phyloP scores from a whole-genome alignment of 2,329 filamentous ascomycete species.

The Mycosphaerella sp. region DNA sequence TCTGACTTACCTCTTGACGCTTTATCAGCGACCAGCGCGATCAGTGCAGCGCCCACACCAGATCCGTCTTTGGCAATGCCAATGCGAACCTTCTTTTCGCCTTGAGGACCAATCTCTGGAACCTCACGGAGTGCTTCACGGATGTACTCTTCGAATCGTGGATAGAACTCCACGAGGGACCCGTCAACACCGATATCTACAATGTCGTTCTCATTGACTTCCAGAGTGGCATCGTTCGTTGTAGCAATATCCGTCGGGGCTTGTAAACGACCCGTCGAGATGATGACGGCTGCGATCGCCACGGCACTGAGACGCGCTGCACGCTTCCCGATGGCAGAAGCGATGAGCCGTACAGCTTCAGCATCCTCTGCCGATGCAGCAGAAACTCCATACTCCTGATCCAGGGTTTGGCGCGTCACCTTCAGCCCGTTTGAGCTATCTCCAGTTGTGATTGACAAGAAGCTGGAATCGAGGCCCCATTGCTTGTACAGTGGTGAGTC shows the following conservation, averaged over 20 bases:
- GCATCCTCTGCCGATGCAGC: conserved; percentile 77
- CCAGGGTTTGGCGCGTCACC: conserved; percentile 69
- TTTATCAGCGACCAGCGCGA: conserved; percentile 78
- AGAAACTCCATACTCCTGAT: conserved; percentile 68
- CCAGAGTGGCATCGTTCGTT: conserved; percentile 25
- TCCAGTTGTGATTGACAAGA: conserved; percentile 79
- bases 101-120: conserved; percentile 67
- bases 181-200: conserved; percentile 94
- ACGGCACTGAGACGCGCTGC: conserved; percentile 84
- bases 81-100: conserved; percentile 82
- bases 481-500: conserved; percentile 64
- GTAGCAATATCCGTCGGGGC: conserved; percentile 33
- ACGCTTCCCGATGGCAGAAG: conserved; percentile 77
- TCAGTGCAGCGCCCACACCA: conserved; percentile 89
- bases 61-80: conserved; percentile 96
- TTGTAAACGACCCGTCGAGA: conserved; percentile 68
- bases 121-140: conserved; percentile 73
- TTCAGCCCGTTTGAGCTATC: conserved; percentile 68
- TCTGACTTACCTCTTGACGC: conserved; percentile 33
- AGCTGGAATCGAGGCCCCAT: conserved; percentile 87
- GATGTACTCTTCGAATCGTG: conserved; percentile 82
- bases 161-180: conserved; percentile 91
- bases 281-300: conserved; percentile 75
- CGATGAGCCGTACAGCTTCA: conserved; percentile 75
- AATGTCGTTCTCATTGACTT: conserved; percentile 55